Conservation (phyloP, 2,329 filamentous ascomycete genomes). For the Lizonia empirigonia region DNA sequence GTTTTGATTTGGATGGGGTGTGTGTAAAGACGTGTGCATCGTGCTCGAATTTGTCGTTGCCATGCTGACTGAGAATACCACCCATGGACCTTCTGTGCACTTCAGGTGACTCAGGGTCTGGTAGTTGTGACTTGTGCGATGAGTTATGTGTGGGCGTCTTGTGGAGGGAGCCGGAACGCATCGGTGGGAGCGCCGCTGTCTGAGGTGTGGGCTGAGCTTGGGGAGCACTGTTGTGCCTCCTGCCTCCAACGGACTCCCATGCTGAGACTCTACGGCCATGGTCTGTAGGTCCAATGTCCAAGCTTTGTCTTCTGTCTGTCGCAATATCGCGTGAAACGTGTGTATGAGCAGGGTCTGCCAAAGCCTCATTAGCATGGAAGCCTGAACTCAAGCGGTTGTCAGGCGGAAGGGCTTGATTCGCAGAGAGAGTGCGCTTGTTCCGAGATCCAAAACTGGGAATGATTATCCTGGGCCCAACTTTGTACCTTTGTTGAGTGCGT, state of each 20-base stretch:
- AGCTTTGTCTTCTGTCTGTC: conserved; percentile 30
- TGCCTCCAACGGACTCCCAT: conserved; percentile 31
- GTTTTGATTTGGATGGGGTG: conserved; percentile 22
- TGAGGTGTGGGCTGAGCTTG: conserved; percentile 23
- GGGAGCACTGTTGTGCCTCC: conserved; percentile 39
- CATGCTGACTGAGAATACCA: conserved; percentile 43
- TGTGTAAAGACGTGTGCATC: conserved; percentile 40
- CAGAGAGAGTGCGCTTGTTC: conserved; percentile 29
- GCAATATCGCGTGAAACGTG: conserved; percentile 16
- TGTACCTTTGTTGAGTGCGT: conserved; percentile 39
- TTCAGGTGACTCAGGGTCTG: conserved; percentile 26
- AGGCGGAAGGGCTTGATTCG: conserved; percentile 21
- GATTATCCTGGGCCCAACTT: conserved; percentile 42
- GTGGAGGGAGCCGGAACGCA: conserved; percentile 31
- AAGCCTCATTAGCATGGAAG: conserved; percentile 34
- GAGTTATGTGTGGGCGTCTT: conserved; percentile 40
- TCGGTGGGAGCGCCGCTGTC: conserved; percentile 22
- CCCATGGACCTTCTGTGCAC: conserved; percentile 39
- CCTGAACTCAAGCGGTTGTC: conserved; percentile 30
- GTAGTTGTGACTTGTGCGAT: conserved; percentile 44
- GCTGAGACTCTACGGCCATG: conserved; percentile 22
- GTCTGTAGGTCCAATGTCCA: conserved; percentile 19
- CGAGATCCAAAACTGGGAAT: conserved; percentile 37
- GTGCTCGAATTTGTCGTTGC: conserved; percentile 33
- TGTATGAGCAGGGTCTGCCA: conserved; percentile 14